phyloP scores from a whole-genome alignment of 768 basidiomycete species.

The Porpolomopsis calyptriformis region DNA sequence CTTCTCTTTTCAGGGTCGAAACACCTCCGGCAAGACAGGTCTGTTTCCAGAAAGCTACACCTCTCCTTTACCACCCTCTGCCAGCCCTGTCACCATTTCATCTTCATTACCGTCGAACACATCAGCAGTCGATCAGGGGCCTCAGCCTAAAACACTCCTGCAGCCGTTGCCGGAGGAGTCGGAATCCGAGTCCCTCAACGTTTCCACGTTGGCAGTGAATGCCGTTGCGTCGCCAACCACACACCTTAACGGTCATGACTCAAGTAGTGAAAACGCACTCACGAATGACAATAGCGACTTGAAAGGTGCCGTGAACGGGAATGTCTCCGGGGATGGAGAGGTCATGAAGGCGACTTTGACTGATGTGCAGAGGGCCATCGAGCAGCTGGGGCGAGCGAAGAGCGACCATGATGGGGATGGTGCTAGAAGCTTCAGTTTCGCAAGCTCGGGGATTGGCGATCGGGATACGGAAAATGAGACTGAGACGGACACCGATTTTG shows the following conservation, averaged over 20 bases:
- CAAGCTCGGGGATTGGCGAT: slow-evolving; percentile 46
- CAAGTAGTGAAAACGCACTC: too few relatives aligned
- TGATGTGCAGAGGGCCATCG: slow-evolving; percentile 84
- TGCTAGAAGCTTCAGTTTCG: slow-evolving; percentile 66
- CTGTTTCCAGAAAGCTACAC: slow-evolving; percentile 91
- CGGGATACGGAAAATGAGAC: slow-evolving; percentile 47
- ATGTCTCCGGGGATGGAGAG: slow-evolving; percentile 13
- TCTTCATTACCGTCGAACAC: slow-evolving; percentile 17
- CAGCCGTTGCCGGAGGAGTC: slow-evolving; percentile 40
- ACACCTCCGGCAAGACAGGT: slow-evolving; percentile 70
- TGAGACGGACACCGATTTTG: slow-evolving; percentile 45
- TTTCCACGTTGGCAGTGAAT: slow-evolving; percentile 5
- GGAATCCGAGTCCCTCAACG: slow-evolving; percentile 27
- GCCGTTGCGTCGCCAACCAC: not conserved
- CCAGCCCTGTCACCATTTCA: slow-evolving; percentile 16
- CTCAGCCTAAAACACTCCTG: slow-evolving; percentile 18
- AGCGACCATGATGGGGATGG: slow-evolving; percentile 23
- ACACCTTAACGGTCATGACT: not conserved
- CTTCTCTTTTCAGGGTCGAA: slow-evolving; percentile 57
- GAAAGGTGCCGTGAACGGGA: slow-evolving; percentile 1
- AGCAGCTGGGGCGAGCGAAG: slow-evolving; percentile 57
- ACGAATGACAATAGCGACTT: slow-evolving; percentile 2
- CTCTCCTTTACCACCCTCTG: slow-evolving; percentile 39
- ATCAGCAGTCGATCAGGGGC: slow-evolving; percentile 7
- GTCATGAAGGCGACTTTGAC: slow-evolving; percentile 79